phyloP scores from a whole-genome alignment of 352 stramenopile genomes.

The Pythium diclinum region DNA sequence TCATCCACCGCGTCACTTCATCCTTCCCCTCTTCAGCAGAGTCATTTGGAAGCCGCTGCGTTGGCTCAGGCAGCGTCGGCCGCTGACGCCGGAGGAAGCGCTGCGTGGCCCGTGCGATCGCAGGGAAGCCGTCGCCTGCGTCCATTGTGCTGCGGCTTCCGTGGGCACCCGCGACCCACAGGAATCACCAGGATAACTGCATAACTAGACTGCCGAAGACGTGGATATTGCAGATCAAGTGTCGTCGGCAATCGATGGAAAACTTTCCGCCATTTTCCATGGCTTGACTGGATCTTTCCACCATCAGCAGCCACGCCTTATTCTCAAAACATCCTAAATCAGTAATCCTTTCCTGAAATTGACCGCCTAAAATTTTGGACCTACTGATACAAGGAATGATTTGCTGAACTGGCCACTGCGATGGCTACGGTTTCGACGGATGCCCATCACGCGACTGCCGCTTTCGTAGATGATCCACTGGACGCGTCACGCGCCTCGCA shows the following conservation, averaged over 20 bases:
- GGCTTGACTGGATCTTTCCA: neutral
- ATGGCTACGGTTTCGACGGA: slow-evolving; percentile 13
- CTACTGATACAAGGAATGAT: neutral
- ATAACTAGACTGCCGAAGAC: neutral
- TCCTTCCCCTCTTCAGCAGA: neutral
- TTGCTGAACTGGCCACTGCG: neutral
- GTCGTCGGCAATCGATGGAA: neutral
- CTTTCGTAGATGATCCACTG: neutral
- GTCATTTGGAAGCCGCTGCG: neutral
- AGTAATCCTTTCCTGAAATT: neutral
- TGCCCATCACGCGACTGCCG: neutral
- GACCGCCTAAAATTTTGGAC: neutral
- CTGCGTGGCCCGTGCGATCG: slow-evolving; percentile 18
- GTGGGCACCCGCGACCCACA: neutral
- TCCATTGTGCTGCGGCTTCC: neutral
- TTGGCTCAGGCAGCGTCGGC: neutral
- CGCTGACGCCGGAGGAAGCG: slow-evolving; percentile 14
- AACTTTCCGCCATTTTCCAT: neutral
- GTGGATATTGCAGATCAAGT: neutral
- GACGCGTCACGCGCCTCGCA: neutral
- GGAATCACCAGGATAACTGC: neutral
- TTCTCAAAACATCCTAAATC: neutral
- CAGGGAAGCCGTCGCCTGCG: slow-evolving; percentile 9
- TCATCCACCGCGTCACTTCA: neutral
- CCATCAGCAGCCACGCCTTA: neutral